Percentiles rank a stretch among this genome's conserved stretches.
These are phyloP conservation scores for Cercospora brassicicola DNA, from an alignment of 2,329 filamentous ascomycete genomes.

Conservation along the genomic window DNA sequence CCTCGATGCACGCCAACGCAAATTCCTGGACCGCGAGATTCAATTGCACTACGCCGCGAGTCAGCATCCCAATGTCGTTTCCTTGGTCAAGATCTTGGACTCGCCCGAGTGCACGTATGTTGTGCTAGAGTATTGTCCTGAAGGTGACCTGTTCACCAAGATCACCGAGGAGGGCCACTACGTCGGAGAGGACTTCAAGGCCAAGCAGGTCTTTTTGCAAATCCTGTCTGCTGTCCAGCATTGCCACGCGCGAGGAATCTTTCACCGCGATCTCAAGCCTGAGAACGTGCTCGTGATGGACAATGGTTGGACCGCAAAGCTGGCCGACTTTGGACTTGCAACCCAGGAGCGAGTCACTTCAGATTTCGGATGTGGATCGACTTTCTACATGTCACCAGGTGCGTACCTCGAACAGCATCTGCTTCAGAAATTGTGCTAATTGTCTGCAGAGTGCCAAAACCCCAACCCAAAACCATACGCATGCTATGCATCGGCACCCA, in stretches of 20 bases:
- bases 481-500: constrained; percentile 87
- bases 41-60: constrained; percentile 86
- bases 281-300: constrained; percentile 96
- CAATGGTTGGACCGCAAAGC: constrained; percentile 83
- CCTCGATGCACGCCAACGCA: constrained; percentile 80
- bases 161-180: constrained; percentile 95
- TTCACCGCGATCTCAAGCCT: constrained; percentile 95
- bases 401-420: constrained; percentile 36
- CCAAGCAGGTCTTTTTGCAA: constrained; percentile 86
- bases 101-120: constrained; percentile 91
- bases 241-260: constrained; percentile 91
- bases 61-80: constrained; percentile 88
- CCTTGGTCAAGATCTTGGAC: constrained; percentile 90
- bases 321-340: constrained; percentile 95
- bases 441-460: constrained; percentile 78
- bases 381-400: constrained; percentile 99
- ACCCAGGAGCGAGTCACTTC: constrained; percentile 80
- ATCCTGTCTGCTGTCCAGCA: constrained; percentile 94
- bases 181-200: constrained; percentile 85
- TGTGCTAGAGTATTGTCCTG: constrained; percentile 93
- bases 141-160: constrained; percentile 94
- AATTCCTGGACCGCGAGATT: constrained; percentile 92
- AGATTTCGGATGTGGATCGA: constrained; percentile 96
- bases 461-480: constrained; percentile 66
- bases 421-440: constrained; percentile 17